phyloP scores from a whole-genome alignment of 1,139 yeast species.

The Petasospora rhodanensis region DNA sequence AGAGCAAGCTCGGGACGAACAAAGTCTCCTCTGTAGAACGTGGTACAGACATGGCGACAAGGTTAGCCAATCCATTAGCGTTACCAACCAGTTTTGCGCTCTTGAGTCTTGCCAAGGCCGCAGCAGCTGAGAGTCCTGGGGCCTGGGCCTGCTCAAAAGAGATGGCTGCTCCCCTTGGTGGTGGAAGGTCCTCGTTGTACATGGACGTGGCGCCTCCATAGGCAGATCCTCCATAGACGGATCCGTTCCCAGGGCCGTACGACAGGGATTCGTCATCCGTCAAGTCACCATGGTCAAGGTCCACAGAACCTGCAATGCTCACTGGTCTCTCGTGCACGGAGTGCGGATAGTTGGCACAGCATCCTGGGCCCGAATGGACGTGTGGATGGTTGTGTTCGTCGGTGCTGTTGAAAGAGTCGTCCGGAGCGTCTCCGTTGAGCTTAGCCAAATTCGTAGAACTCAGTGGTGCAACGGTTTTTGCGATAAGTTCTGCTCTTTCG shows the following conservation, averaged over 20 bases:
- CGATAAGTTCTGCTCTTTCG: slow-evolving; percentile 25
- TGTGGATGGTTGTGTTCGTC: slow-evolving; percentile 31
- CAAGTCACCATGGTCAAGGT: slow-evolving; percentile 37
- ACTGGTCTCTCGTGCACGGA: slow-evolving; percentile 60
- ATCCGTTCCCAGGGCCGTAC: slow-evolving; percentile 8
- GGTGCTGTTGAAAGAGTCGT: slow-evolving; percentile 15
- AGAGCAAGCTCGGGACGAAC: slow-evolving; percentile 65
- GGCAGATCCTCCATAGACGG: slow-evolving; percentile 6
- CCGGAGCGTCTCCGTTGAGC: slow-evolving; percentile 24
- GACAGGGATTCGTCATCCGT: slow-evolving; percentile 45
- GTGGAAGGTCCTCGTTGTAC: slow-evolving; percentile 10
- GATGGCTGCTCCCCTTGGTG: slow-evolving; percentile 17
- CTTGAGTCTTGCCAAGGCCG: slow-evolving; percentile 43
- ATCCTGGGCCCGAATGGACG: slow-evolving; percentile 52
- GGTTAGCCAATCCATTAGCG: slow-evolving; percentile 50
- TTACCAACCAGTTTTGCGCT: slow-evolving; percentile 33
- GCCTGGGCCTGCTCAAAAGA: slow-evolving; percentile 61
- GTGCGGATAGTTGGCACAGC: slow-evolving; percentile 50
- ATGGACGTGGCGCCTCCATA: slow-evolving; percentile 10
- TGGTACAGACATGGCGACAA: slow-evolving; percentile 71
- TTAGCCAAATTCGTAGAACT: slow-evolving; percentile 31
- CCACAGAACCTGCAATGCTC: slow-evolving; percentile 55
- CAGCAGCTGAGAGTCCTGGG: slow-evolving; percentile 75
- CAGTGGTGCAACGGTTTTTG: slow-evolving; percentile 21
- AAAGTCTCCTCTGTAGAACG: slow-evolving; percentile 74